Percentiles rank a stretch among this genome's conserved stretches.
Conservation (phyloP, 352 stramenopile genomes). For the Phytophthora syringae region DNA sequence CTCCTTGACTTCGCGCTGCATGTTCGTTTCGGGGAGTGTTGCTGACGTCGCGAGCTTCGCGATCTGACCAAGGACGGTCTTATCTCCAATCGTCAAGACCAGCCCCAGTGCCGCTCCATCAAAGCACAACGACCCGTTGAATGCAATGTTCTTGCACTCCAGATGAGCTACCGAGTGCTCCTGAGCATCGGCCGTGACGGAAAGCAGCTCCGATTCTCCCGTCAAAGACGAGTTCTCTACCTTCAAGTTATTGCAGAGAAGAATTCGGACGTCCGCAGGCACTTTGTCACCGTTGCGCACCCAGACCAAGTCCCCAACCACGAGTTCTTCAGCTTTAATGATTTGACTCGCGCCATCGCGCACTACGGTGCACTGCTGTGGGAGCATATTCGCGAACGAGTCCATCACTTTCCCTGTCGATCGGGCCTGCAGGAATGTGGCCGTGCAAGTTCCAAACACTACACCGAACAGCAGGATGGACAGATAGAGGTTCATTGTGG, state of each 20-base stretch:
- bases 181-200: constrained; percentile 30
- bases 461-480: constrained; percentile 48
- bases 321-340: constrained; percentile 55
- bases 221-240: too few species aligned
- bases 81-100: constrained; percentile 55
- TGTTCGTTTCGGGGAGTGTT: constrained; percentile 39
- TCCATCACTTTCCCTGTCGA: constrained; percentile 53
- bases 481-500: constrained; percentile 49
- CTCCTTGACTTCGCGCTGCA: constrained; percentile 52
- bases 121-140: constrained; percentile 57
- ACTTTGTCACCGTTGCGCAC: constrained; percentile 62
- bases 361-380: constrained; percentile 44
- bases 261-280: constrained; percentile 53
- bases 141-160: constrained; percentile 55
- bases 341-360: constrained; percentile 50
- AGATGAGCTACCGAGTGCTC: constrained; percentile 35
- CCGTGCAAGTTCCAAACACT: constrained; percentile 46
- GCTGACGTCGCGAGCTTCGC: constrained; percentile 50
- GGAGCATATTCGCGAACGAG: constrained; percentile 63
- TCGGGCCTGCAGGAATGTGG: constrained; percentile 47
- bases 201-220: constrained; percentile 58
- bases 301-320: constrained; percentile 61
- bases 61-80: constrained; percentile 63
- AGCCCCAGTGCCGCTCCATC: constrained; percentile 50
- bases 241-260: constrained; percentile 57